Base-by-base conservation (phyloP, 169 alveolate genomes). In the Babesia sp. region DNA sequence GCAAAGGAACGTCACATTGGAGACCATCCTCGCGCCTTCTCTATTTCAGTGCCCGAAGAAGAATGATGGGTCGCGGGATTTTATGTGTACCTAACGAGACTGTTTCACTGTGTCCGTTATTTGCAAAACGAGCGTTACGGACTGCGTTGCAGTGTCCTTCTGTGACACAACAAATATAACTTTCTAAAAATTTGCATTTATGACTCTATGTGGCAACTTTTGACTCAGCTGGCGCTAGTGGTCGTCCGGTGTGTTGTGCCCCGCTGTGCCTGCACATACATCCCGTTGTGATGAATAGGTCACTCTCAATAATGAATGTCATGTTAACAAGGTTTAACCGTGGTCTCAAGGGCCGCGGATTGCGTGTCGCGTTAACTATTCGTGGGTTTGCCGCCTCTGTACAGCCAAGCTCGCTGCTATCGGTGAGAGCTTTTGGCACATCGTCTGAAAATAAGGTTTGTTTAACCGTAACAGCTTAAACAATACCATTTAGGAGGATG, bases 41-140 rank as follows among this genome's bases (percentile, higher is more conserved):
- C 67, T 20, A 57, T 57, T 50, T 20, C 67, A 0, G 67, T 57
- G 5, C 67, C 46, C 6, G 67, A 57, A 18, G 67, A 57, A 7
- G 67, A n/a, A 34, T 57, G 33, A 57, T 33, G 8, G 1, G 50
- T 0, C 51, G 8, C 11, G 3, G 3, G 67, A 6, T 14, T 48
- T 28, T 14, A 8, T 39, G 14, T 39, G 14, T 39, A 39, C 46
- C n/a, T n/a, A n/a, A n/a, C n/a, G n/a, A n/a, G n/a, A n/a, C n/a
- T n/a, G n/a, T n/a, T n/a, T n/a, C n/a, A n/a, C n/a, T n/a, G n/a
- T n/a, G n/a, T n/a, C n/a, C n/a, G 46, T 39, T 14, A 9, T 39
- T 14, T 14, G 46, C 14, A 14, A 39, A 39, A 39, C 8, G 46
- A 9, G 46, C 14, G 14, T 9, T 14, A 14, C 14, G 8, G 14